These are phyloP conservation scores for Cryptomeria japonica DNA, from an alignment of 75 land plant genomes.

Conservation along the genomic window DNA sequence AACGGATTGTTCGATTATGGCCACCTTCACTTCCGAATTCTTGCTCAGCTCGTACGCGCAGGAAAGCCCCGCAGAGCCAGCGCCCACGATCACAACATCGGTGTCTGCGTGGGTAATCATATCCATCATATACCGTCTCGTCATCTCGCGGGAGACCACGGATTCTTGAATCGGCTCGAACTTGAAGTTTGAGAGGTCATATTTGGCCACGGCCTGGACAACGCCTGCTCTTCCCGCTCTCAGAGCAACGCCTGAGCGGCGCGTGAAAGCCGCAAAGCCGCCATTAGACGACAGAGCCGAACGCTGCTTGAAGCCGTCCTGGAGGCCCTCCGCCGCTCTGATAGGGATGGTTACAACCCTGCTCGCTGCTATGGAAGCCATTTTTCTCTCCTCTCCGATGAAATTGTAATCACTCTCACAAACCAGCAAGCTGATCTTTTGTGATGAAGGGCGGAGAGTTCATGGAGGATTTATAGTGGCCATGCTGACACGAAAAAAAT, in stretches of 20 bases:
- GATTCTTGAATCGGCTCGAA: slow-evolving; percentile 93
- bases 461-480: too few relatives aligned
- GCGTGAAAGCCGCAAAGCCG: not conserved
- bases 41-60: slow-evolving; percentile 94
- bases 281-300: not conserved
- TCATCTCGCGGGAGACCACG: slow-evolving; percentile 93
- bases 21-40: slow-evolving; percentile 74
- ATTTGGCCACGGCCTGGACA: slow-evolving; percentile 32
- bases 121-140: slow-evolving; percentile 96
- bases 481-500: too few relatives aligned
- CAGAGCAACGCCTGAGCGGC: not conserved
- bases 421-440: too few relatives aligned
- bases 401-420: too few relatives aligned
- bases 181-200: slow-evolving; percentile 60
- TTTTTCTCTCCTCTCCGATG: not conserved
- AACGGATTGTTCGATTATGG: slow-evolving; percentile 90
- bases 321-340: not conserved
- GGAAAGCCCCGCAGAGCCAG: slow-evolving; percentile 89
- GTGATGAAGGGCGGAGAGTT: too few relatives aligned
- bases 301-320: not conserved
- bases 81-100: slow-evolving; percentile 92
- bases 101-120: slow-evolving; percentile 97
- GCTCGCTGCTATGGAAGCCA: slow-evolving; percentile 2
- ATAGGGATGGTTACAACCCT: not conserved
- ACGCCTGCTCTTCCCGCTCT: slow-evolving; percentile 9